Evolutionary conservation across 2,329 filamentous ascomycete species (phyloP).

Genomic region (Ophiobolus disseminans): DNA sequence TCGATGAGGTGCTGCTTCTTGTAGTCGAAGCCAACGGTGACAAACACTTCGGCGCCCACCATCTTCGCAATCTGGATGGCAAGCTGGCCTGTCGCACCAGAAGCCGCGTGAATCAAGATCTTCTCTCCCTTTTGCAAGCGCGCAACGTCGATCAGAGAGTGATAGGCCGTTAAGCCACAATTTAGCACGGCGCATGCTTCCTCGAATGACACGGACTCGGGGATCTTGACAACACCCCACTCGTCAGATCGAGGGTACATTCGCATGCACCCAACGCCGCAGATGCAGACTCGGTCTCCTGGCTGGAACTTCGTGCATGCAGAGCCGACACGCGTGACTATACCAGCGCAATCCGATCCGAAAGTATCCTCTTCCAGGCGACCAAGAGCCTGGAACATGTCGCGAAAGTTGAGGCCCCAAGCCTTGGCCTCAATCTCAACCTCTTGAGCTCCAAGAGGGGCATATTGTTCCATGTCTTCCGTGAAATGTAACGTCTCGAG

Average conservation of each 20-base stretch:
- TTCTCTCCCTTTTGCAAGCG: not conserved
- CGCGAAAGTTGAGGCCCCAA: constrained; percentile 1
- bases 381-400: constrained; percentile 1
- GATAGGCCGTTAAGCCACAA: not conserved
- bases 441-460: constrained; percentile 13
- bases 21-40: constrained; percentile 18
- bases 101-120: not conserved
- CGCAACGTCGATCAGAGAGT: not conserved
- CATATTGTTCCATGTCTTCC: not conserved
- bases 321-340: not conserved
- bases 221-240: not conserved
- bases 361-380: constrained; percentile 1
- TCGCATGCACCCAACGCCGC: not conserved
- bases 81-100: not conserved
- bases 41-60: constrained; percentile 21
- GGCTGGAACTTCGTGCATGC: not conserved
- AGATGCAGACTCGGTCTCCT: not conserved
- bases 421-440: not conserved
- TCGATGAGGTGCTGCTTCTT: constrained; percentile 19
- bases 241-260: not conserved
- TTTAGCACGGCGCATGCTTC: not conserved
- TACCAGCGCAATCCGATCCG: not conserved
- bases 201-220: not conserved
- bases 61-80: not conserved
- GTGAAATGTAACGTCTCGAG: constrained; percentile 16